These are phyloP conservation scores for Talaromyces proteolyticus DNA, from an alignment of 495 filamentous ascomycete species.

Conservation along the genomic window DNA sequence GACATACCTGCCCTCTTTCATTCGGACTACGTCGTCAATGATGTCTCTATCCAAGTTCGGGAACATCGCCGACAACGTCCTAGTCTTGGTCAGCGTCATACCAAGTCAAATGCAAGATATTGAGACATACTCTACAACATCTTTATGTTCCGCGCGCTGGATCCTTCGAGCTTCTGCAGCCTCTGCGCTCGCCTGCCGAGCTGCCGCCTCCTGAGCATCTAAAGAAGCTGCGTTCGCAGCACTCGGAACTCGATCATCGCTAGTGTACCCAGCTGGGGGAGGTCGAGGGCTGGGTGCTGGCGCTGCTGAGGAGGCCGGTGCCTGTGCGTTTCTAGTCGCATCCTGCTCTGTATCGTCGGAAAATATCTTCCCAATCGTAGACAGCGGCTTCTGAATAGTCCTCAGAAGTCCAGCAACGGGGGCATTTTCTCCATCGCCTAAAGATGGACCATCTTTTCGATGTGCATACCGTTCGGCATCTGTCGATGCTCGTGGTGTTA, in stretches of 20 bases:
- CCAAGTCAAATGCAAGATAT: background rate
- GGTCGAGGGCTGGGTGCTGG: slow-evolving; percentile 52
- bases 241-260: no score
- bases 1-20: slow-evolving; percentile 84
- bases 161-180: slow-evolving; percentile 83
- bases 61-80: slow-evolving; percentile 85
- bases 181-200: slow-evolving; percentile 88
- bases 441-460: slow-evolving; percentile 30
- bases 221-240: no score
- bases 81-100: slow-evolving; percentile 5
- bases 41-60: slow-evolving; percentile 84
- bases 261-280: no score
- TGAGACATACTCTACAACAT: slow-evolving; percentile 67
- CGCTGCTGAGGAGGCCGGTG: slow-evolving; percentile 53
- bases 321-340: slow-evolving; percentile 30
- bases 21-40: slow-evolving; percentile 88
- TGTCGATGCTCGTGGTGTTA: slow-evolving; percentile 46
- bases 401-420: slow-evolving; percentile 83
- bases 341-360: slow-evolving; percentile 61
- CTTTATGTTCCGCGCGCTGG: slow-evolving; percentile 76
- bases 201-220: slow-evolving; percentile 82
- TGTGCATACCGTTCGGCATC: slow-evolving; percentile 50
- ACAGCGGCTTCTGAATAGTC: slow-evolving; percentile 86
- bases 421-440: slow-evolving; percentile 58
- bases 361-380: slow-evolving; percentile 96